A percentile compares a stretch with the other conserved stretches of the same genome.
Evolutionary conservation across 225 moss, liverwort and hornwort species (phyloP).

Genomic region (Asterella californica): DNA sequence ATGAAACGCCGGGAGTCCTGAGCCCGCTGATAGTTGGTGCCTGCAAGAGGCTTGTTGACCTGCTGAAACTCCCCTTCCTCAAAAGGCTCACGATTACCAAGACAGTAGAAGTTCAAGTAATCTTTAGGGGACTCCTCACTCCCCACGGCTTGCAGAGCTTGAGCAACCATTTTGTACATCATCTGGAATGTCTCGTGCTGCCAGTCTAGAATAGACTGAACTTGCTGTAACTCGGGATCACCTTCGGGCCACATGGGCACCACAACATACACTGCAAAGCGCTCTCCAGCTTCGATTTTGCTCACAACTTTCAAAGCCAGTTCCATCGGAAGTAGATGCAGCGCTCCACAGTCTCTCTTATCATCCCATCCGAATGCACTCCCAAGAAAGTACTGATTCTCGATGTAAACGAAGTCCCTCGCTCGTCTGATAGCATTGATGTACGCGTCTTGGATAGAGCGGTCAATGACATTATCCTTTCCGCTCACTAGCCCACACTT

Average conservation of each 20-base stretch:
- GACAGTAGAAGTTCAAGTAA: constrained; percentile 78
- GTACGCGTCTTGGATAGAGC: constrained; percentile 68
- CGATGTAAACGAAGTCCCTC: constrained; percentile 63
- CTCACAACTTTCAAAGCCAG: constrained; percentile 54
- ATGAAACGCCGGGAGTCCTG: constrained; percentile 62
- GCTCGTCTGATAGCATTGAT: constrained; percentile 73
- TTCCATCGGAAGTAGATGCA: constrained; percentile 66
- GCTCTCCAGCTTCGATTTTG: constrained; percentile 67
- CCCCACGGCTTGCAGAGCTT: constrained; percentile 47
- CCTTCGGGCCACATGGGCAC: constrained; percentile 93
- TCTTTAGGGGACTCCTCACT: constrained; percentile 60
- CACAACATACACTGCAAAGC: constrained; percentile 64
- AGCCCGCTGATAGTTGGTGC: constrained; percentile 47
- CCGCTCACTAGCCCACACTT: constrained; percentile 51
- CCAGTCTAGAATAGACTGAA: constrained; percentile 83
- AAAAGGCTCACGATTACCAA: constrained; percentile 61
- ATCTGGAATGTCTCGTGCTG: constrained; percentile 63
- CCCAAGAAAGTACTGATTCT: constrained; percentile 73
- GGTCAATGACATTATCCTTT: constrained; percentile 59
- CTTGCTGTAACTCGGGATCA: constrained; percentile 60
- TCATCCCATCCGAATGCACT: constrained; percentile 52
- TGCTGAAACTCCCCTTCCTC: constrained; percentile 47
- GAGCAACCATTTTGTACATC: constrained; percentile 80
- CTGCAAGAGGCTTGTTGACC: constrained; percentile 37
- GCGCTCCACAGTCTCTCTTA: constrained; percentile 48